These are phyloP conservation scores for Murraya koenigii DNA, from an alignment of 345 rosid genomes.

Conservation along the genomic window DNA sequence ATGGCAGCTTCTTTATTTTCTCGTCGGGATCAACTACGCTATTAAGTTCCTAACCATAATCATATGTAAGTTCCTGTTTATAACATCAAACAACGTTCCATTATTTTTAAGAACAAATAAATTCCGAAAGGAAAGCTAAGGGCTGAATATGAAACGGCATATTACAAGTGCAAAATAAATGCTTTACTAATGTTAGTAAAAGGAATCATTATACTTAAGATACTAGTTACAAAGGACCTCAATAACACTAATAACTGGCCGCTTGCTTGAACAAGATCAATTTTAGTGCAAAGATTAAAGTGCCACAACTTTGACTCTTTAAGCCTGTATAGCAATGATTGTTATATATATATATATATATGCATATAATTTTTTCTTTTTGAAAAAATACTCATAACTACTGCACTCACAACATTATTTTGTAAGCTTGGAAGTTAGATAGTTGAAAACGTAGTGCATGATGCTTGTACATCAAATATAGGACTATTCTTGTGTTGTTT, in stretches of 20 bases:
- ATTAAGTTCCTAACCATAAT: conserved; percentile 14
- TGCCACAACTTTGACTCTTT: background rate
- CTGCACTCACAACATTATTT: no score
- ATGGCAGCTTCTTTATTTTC: background rate
- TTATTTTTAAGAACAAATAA: background rate
- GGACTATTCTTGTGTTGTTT: no score
- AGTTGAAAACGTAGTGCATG: background rate
- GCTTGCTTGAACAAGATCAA: no score
- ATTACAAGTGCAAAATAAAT: background rate
- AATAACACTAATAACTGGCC: background rate
- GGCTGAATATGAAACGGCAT: background rate
- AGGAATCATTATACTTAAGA: background rate
- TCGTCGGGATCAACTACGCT: conserved; percentile 9
- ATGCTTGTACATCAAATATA: background rate
- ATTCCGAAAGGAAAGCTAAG: background rate
- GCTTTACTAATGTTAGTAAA: background rate
- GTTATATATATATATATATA: no score
- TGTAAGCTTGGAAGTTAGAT: background rate
- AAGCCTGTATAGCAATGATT: no score
- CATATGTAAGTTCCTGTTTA: conserved; percentile 15
- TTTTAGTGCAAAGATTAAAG: background rate
- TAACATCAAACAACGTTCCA: background rate
- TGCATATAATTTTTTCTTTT: no score
- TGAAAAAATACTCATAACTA: no score
- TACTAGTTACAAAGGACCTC: background rate